Base-by-base conservation (phyloP, 176 grass and related monocot species). In the Cymbopogon citratus region DNA sequence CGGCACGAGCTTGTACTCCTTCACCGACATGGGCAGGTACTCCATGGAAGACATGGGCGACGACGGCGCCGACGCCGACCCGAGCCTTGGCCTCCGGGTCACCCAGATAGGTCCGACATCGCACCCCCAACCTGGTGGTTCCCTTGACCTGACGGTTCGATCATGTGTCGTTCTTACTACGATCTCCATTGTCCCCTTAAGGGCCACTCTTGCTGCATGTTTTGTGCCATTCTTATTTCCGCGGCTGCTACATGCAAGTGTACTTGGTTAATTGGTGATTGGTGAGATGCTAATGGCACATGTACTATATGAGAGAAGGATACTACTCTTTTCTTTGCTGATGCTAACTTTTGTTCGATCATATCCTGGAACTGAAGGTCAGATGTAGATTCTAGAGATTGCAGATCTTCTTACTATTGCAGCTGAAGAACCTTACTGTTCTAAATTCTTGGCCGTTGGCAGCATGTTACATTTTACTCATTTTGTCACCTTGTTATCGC, bases 21-120 rank as follows among this genome's bases (percentile, higher is more conserved):
- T 79, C 75, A 4, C 7, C 67, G 86, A 88, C 87, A 88, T 29
- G 87, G 87, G 87, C 87, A 88, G 14, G 75, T 88, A 74, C 87
- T 63, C 41, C 31, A 43, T 80, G 77, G 59, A 67, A 3, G 33
- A 12, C 5, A 46, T 14, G 48, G 9, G 14, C 85, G 5, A n/a
- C n/a, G n/a, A n/a, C n/a, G n/a, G n/a, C n/a, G n/a, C n/a, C n/a
- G n/a, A n/a, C n/a, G 31, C 31, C 31, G 31, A n/a, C n/a, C 54
- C 80, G 18, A 9, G 26, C 4, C 9, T 43, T 88, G 75, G 87
- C 81, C 87, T 34, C 48, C 28, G 14, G 51, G 34, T 49, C 62
- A 51, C 76, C 68, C 75, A 18, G 0, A 11, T 24, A 28, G 4
- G 69, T 84, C 81, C 36, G 69, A 80, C 76, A 74, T 29, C 16